Base-by-base conservation (phyloP, 2,329 filamentous ascomycete genomes). In the Nemania diffusa region DNA sequence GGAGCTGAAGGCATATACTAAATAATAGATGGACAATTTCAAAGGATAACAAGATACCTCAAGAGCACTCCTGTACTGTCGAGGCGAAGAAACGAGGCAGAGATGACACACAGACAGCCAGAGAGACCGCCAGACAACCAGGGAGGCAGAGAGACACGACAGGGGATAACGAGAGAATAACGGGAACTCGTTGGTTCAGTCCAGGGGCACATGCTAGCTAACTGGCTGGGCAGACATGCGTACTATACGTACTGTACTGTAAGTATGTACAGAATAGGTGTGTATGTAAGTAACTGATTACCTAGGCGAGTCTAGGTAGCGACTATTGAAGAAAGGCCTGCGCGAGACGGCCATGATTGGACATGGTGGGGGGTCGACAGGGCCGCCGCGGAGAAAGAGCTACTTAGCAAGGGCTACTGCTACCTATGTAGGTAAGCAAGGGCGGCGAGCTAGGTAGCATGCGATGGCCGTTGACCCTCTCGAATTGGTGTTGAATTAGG, bases 171-270 rank as follows among this genome's bases (percentile, higher is more conserved):
- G 52, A 50, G 52, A 7, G 40, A 40, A 40, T 15, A n/a, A 8
- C 26, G 56, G 42, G 44, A 52, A 51, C 62, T 56, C 60, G 67
- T 63, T 65, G 55, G 58, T 56, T 62, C 52, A 59, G 55, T 50
- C 53, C 40, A 58, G 62, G 57, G 57, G 63, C 50, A 27, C 51
- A 42, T 46, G 32, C 15, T 50, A 26, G 46, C 11, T 50, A 13
- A 26, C 22, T 26, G 22, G 53, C 27, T 50, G 66, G 58, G 63
- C 59, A 60, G 55, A 65, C 61, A 64, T 55, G 58, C 40, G 46
- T 51, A 40, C 26, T 11, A 22, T 37, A 34, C 5, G 24, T 58
- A 60, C 46, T 24, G n/a, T 52, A 20, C 29, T 32, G 29, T 9
- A 32, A 5, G 29, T 9, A 32, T 9, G 29, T 9, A 32, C 29